Conservation (phyloP, 1,284 basidiomycete genomes). For the Pterulicium gracile region DNA sequence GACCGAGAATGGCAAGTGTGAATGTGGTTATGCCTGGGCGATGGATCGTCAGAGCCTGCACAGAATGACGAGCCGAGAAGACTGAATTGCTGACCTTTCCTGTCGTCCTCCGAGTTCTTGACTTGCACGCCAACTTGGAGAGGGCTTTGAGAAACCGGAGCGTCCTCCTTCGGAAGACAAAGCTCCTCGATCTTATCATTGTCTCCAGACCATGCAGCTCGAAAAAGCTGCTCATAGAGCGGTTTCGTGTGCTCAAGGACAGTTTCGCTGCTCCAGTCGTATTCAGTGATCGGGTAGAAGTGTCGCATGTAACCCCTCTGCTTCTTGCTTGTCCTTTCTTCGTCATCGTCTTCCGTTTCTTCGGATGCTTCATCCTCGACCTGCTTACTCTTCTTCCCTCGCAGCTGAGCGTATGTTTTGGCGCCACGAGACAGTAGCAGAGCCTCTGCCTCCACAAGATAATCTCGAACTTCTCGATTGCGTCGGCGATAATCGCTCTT, state of each 20-base stretch:
- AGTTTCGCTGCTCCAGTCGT: too few relatives aligned
- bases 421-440: constrained; percentile 26
- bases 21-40: constrained; percentile 32
- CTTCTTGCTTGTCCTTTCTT: not conserved
- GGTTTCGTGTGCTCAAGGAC: not conserved
- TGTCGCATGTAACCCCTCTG: not conserved
- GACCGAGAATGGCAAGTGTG: constrained; percentile 31
- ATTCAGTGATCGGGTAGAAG: not conserved
- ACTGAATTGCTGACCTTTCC: constrained; percentile 11
- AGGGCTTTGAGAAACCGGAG: too few relatives aligned
- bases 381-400: too few relatives aligned
- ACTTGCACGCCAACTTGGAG: constrained; percentile 31
- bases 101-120: constrained; percentile 10
- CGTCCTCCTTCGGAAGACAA: constrained; percentile 30
- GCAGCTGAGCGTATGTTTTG: too few relatives aligned
- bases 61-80: not conserved
- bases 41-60: not conserved
- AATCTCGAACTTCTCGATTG: too few relatives aligned
- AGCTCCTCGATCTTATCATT: constrained; percentile 35
- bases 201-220: constrained; percentile 39
- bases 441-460: constrained; percentile 23
- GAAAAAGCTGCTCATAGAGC: constrained; percentile 38
- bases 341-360: constrained; percentile 9
- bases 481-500: too few relatives aligned
- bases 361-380: constrained; percentile 28